These are phyloP conservation scores for Chlorella vulgaris DNA, from an alignment of 139 green algal genomes.

Conservation along the genomic window DNA sequence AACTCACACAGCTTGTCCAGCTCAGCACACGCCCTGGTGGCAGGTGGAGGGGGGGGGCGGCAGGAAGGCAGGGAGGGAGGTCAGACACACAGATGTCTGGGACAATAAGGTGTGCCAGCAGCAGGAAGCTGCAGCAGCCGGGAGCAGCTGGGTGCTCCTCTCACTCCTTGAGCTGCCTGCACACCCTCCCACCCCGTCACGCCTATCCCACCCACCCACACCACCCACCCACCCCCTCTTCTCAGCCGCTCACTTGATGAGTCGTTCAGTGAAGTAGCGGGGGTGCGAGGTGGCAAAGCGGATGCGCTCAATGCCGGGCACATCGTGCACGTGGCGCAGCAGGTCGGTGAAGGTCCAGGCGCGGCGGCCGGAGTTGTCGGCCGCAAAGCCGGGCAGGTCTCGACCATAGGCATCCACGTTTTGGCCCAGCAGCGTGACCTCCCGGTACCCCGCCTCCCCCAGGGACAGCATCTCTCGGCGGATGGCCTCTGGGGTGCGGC, in stretches of 20 bases:
- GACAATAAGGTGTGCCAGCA: too few species aligned
- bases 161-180: too few species aligned
- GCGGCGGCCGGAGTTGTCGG: constrained; percentile 80
- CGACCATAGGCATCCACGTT: constrained; percentile 98
- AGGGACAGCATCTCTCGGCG: constrained; percentile 82
- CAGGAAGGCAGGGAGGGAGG: not conserved
- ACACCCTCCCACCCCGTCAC: too few species aligned
- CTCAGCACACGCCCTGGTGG: constrained; percentile 78
- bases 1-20: constrained; percentile 98
- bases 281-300: constrained; percentile 96
- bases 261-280: constrained; percentile 85
- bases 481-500: constrained; percentile 62
- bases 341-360: constrained; percentile 95
- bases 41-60: not conserved
- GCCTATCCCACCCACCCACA: too few species aligned
- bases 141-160: too few species aligned
- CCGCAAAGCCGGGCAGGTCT: constrained; percentile 85
- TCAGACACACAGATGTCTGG: not conserved
- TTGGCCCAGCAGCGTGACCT: constrained; percentile 96
- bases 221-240: not conserved
- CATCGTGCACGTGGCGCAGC: constrained; percentile 85
- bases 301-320: constrained; percentile 93
- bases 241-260: constrained; percentile 63
- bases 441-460: constrained; percentile 92
- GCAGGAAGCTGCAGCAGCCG: too few species aligned